Evolutionary conservation across 805 yeast genomes (phyloP), one percentile per base, ranked within the genome.

Genomic region (Nakazawaea holstii): DNA sequence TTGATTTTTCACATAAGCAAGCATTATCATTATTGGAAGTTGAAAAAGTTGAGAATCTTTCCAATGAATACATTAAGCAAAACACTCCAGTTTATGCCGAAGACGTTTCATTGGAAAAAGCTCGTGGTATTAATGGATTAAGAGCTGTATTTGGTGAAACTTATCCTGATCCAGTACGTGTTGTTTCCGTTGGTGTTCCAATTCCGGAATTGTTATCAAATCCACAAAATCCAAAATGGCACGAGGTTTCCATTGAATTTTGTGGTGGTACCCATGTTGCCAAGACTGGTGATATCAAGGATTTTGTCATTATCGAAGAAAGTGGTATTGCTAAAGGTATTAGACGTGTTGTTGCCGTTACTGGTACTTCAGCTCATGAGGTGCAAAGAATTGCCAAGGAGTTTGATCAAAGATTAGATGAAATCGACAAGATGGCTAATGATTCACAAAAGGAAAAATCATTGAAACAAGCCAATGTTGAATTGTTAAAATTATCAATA

Each of bases 101-200:
- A 67, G 95, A 91, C 35, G 96, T 92, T 50, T 70, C 85, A 8
- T 76, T 94, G 53, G 77, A 72, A 17, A 61, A 68, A 50, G 99
- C 98, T 36, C 81, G 77, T 59, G 69, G 77, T 41, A 91, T 94
- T 56, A 70, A 68, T 55, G 95, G 97, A 29, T 82, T 94, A 41
- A 87, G 99, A 70, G 99, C 99, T 48, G 99, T 94, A 37, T 94
- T 94, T 60, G 99, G 99, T 61, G 99, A 94, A 74, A 89, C 96
- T 3, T 94, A 94, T 63, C 99, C 99, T 38, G 97, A 94, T 63
- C 99, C 99, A 35, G 99, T 94, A 20, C 83, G 99, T 65, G 99
- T 94, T 56, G 97, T 94, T 42, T 87, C 96, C 29, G 87, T 94
- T 60, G 99, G 99, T 61, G 84, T 79, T 36, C 82, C 96, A 41